phyloP scores from a whole-genome alignment of 768 basidiomycete genomes.

The Vararia minispora region DNA sequence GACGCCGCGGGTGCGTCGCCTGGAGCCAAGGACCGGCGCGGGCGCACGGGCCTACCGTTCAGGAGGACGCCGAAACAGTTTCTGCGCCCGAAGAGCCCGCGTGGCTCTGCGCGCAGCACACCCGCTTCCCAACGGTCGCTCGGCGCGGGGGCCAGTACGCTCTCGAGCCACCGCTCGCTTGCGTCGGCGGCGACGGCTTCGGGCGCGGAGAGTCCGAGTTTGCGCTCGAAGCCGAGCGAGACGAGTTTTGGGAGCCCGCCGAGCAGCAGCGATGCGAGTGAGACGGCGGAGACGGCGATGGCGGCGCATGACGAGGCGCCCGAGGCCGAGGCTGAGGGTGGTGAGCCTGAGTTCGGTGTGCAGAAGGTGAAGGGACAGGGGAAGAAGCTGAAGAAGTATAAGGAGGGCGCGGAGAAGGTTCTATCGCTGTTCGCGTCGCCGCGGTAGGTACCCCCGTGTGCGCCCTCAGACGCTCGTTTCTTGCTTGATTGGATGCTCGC shows the following conservation, averaged over 20 bases:
- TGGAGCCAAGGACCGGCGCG: constrained; percentile 48
- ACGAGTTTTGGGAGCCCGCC: constrained; percentile 62
- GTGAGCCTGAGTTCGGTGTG: no score
- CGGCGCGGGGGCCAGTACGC: constrained; percentile 24
- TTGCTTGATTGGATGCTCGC: no score
- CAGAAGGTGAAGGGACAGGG: constrained; percentile 53
- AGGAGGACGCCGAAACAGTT: constrained; percentile 65
- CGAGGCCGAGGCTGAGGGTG: no score
- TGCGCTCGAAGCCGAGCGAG: constrained; percentile 75
- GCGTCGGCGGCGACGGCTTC: constrained; percentile 35
- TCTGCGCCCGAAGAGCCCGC: constrained; percentile 59
- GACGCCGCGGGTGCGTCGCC: no score
- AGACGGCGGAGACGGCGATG: no score
- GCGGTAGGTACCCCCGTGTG: no score
- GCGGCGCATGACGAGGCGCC: no score
- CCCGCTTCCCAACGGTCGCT: constrained; percentile 36
- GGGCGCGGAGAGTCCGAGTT: constrained; percentile 44
- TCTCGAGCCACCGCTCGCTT: constrained; percentile 34
- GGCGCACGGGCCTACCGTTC: constrained; percentile 61
- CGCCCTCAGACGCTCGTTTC: no score
- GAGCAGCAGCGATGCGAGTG: constrained; percentile 60
- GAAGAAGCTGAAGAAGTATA: constrained; percentile 78
- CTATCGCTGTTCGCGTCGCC: constrained; percentile 74
- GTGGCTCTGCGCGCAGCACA: no score
- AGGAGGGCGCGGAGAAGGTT: constrained; percentile 79